phyloP scores from a whole-genome alignment of 768 basidiomycete genomes.

The Coprinopsis marcescibilis region DNA sequence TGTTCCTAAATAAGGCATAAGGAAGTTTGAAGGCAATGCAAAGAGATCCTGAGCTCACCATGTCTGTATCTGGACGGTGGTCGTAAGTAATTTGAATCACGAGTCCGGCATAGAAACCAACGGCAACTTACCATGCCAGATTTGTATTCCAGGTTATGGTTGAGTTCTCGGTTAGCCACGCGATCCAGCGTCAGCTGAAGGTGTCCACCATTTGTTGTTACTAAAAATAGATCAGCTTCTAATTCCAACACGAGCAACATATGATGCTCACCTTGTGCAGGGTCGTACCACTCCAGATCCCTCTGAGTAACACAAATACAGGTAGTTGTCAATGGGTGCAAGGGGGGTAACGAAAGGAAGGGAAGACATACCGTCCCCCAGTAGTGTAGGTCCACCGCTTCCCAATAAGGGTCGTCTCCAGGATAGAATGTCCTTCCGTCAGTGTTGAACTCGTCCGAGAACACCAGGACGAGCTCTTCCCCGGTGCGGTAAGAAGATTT shows the following conservation, averaged over 20 bases:
- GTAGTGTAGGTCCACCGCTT: slow-evolving; percentile 83
- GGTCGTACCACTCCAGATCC: slow-evolving; percentile 84
- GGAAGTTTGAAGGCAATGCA: neutral
- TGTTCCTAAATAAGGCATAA: slow-evolving; percentile 23
- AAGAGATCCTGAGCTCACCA: slow-evolving; percentile 18
- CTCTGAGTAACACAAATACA: slow-evolving; percentile 47
- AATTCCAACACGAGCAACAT: neutral
- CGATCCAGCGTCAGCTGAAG: slow-evolving; percentile 74
- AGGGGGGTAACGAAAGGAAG: neutral
- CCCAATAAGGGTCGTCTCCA: slow-evolving; percentile 82
- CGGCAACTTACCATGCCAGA: slow-evolving; percentile 64
- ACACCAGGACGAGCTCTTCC: slow-evolving; percentile 72
- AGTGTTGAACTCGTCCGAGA: slow-evolving; percentile 69
- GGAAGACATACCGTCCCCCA: slow-evolving; percentile 44
- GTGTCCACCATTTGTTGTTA: slow-evolving; percentile 73
- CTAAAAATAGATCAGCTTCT: slow-evolving; percentile 45
- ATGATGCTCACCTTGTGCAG: slow-evolving; percentile 37
- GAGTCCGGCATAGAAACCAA: slow-evolving; percentile 44
- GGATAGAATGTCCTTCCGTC: slow-evolving; percentile 68
- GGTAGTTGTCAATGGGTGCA: neutral
- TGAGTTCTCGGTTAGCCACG: slow-evolving; percentile 43
- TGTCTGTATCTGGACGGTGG: slow-evolving; percentile 45
- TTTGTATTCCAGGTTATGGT: slow-evolving; percentile 74
- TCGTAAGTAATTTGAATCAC: slow-evolving; percentile 44
- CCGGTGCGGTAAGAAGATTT: slow-evolving; percentile 72